Evolutionary conservation across 768 basidiomycete genomes (phyloP), one percentile per base, ranked within the genome.

Genomic region (Tylopilus felleus): DNA sequence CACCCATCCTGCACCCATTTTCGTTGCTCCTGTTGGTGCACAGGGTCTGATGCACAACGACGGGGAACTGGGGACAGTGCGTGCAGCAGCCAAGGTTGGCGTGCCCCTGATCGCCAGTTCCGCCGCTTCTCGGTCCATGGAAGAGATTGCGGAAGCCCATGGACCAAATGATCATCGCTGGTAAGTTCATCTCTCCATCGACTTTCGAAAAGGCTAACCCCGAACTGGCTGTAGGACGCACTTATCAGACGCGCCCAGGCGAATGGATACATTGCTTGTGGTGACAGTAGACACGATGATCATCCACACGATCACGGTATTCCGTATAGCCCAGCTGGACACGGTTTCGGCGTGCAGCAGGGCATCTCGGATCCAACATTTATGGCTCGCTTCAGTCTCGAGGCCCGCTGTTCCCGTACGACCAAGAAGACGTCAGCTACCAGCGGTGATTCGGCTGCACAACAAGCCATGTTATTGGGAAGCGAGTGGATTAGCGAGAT

Each of bases 11-110:
- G 43, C 67, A 29, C 82, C 83, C 0, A 70, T 84, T 36, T 66
- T 79, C 21, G 74, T 84, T 53, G 82, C 80, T 0, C 81, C 82
- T 0, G 75, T 85, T 40, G 81, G 83, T 3, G 77, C 81, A 55
- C 82, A 80, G 60, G 77, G 75, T 54, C 62, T 83, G 16, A 78
- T 80, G 63, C 69, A 73, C 17, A 71, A 69, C 0, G 56, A 59
- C 14, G 80, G 72, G 8, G 82, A 83, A 58, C 61, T 40, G 2
- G 39, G 7, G 13, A 8, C 21, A 10, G 39, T 21, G 5, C 21
- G 67, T 27, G 79, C 77, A 9, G 80, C 79, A 5, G 71, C 57
- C 2, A 73, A 71, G 33, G 68, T 82, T n/a, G 74, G 72, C 7
- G 72, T 83, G 8, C 77, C 79, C 1, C 71, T 74, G 29, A 63